Evolutionary conservation across 2,329 filamentous ascomycete species (phyloP).

Genomic region (Phyllosticta citrichinensis): DNA sequence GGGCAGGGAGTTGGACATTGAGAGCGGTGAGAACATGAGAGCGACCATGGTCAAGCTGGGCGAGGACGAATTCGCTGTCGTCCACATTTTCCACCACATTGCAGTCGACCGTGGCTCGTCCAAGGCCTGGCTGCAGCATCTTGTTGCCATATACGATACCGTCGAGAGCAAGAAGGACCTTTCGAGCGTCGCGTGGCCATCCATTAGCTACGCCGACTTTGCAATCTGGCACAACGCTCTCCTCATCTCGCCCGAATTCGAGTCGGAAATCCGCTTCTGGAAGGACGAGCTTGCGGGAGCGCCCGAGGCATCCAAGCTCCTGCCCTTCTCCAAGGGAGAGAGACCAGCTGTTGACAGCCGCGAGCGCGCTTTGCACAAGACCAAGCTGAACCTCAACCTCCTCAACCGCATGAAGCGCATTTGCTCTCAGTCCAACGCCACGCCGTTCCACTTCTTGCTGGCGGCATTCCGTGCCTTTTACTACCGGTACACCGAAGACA

Average conservation of each 20-base stretch:
- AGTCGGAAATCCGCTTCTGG: conserved; percentile 14
- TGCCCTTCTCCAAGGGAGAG: conserved; percentile 13
- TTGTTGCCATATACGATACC: conserved; percentile 15
- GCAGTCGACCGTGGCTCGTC: conserved; percentile 23
- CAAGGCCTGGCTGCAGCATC: conserved; percentile 17
- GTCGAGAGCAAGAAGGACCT: conserved; percentile 15
- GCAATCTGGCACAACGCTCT: conserved; percentile 17
- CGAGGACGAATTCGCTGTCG: conserved; percentile 14
- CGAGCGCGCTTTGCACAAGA: conserved; percentile 12
- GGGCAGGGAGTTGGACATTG: conserved; percentile 14
- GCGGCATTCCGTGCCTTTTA: conserved; percentile 31
- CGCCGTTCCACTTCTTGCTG: conserved; percentile 40
- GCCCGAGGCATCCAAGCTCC: conserved; percentile 10
- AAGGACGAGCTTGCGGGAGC: conserved; percentile 11
- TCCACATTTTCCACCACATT: conserved; percentile 27
- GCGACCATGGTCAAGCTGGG: conserved; percentile 14
- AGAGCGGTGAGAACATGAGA: conserved; percentile 16
- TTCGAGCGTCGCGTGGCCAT: conserved; percentile 12
- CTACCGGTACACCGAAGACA: conserved; percentile 23
- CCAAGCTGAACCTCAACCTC: conserved; percentile 12
- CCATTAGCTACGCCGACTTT: conserved; percentile 16
- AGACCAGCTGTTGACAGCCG: conserved; percentile 11
- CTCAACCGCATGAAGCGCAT: conserved; percentile 21
- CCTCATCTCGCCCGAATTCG: conserved; percentile 11
- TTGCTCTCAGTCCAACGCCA: conserved; percentile 16